Percentiles rank a stretch among this genome's conserved stretches.
These are phyloP conservation scores for Coelastrella sp. DNA, from an alignment of 139 green algal genomes.

Conservation along the genomic window DNA sequence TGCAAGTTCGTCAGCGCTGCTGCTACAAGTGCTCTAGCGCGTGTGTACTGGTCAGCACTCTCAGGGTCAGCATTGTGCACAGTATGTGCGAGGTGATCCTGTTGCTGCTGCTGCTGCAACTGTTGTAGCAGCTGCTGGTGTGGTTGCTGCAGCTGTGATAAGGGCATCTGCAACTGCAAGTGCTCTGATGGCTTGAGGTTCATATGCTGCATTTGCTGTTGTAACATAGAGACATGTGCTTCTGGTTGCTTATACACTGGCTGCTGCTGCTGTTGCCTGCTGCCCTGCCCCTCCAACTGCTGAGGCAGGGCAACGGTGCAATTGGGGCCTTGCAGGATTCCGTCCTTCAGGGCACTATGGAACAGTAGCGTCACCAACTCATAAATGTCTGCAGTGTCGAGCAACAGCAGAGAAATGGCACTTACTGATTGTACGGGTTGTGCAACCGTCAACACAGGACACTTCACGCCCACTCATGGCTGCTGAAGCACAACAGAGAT, in stretches of 20 bases:
- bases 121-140: background rate
- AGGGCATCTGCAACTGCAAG: background rate
- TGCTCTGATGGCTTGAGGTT: background rate
- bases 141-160: background rate
- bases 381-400: background rate
- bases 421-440: too few relatives aligned
- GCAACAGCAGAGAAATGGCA: too few relatives aligned
- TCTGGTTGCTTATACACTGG: background rate
- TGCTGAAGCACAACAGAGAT: too few relatives aligned
- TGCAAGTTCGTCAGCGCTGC: background rate
- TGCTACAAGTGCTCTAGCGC: background rate
- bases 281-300: background rate
- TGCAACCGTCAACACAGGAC: too few relatives aligned
- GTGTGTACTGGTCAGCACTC: background rate
- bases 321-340: background rate
- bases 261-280: conserved; percentile 28
- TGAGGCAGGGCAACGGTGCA: background rate
- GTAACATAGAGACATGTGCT: background rate
- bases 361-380: background rate
- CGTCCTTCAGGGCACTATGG: background rate
- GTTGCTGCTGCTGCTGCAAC: background rate
- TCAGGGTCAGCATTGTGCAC: background rate
- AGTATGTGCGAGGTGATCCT: background rate
- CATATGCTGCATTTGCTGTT: background rate
- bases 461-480: too few relatives aligned